Base-by-base conservation (phyloP, 2,329 filamentous ascomycete species). In the Aspergillus felis region DNA sequence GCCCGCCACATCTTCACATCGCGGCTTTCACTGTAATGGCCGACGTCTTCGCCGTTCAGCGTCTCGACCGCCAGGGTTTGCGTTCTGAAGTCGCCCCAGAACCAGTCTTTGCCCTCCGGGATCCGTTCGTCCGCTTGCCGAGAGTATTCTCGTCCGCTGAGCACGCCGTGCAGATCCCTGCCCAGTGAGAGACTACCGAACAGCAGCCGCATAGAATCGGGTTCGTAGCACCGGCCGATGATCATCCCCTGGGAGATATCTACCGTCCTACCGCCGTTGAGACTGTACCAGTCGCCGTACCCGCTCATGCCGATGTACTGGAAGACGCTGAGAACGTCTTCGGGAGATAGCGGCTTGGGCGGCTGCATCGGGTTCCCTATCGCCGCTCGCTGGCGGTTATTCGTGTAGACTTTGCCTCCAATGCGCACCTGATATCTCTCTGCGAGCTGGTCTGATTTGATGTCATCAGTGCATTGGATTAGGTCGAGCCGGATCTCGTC, bases 21-120 rank as follows among this genome's bases (percentile, higher is more conserved):
- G 7, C 81, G 75, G 7, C 75, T 68, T 0, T 71, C 72, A 53
- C 81, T 78, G 44, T 75, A 77, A 22, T 71, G 70, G 0, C 81
- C 76, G 4, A 83, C 78, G 29, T 82, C 81, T 1, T 79, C 64
- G 1, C 80, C 81, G 58, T 85, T 86, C 41, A 86, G 68, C 3
- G 79, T 79, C 28, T 79, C 78, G 5, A 87, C 64, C 28, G 82
- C 82, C 0, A 87, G 76, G 0, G 82, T 81, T 50, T 86, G 80
- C 0, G 79, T 79, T 1, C 84, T 77, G 24, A 75, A 76, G 53
- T 87, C 83, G 0, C 78, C 82, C 79, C 82, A 85, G 66, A 81
- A 84, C 83, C 83, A 87, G 0, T 71, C 69, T 27, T 78, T 75
- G 14, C 72, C 76, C 1, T 64, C 53, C 0, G 71, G 65, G 28